Evolutionary conservation across 495 filamentous ascomycete species (phyloP).

Genomic region (Aspergillus nanangensis): DNA sequence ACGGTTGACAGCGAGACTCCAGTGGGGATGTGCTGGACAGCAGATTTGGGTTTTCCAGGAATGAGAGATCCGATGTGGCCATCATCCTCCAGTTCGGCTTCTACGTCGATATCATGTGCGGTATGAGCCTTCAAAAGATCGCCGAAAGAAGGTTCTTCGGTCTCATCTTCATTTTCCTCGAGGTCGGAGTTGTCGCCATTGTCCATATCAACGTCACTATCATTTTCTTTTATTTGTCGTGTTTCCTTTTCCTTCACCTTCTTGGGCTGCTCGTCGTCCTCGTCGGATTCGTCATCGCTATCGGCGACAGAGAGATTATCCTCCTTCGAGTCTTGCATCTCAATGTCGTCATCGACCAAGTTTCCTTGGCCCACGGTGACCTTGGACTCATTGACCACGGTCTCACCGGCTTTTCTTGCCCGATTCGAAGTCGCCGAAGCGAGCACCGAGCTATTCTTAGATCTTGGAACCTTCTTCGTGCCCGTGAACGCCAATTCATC

Average conservation of each 20-base stretch:
- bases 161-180: constrained; percentile 43
- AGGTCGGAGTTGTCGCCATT: constrained; percentile 31
- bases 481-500: constrained; percentile 44
- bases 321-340: constrained; percentile 47
- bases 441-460: constrained; percentile 39
- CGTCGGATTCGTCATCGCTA: constrained; percentile 39
- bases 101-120: constrained; percentile 71
- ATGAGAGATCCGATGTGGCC: constrained; percentile 34
- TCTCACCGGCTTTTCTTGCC: constrained; percentile 54
- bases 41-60: constrained; percentile 33
- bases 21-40: constrained; percentile 56
- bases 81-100: constrained; percentile 46
- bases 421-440: constrained; percentile 49
- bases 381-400: constrained; percentile 68
- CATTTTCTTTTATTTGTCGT: constrained; percentile 24
- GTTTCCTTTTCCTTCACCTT: constrained; percentile 32
- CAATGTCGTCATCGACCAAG: constrained; percentile 37
- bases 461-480: constrained; percentile 39
- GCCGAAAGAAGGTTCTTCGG: constrained; percentile 75
- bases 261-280: constrained; percentile 33
- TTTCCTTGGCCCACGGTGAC: constrained; percentile 55
- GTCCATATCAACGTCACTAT: constrained; percentile 41
- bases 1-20: constrained; percentile 82
- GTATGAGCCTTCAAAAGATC: constrained; percentile 73
- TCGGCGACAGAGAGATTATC: constrained; percentile 31